Base-by-base conservation (phyloP, 2,329 filamentous ascomycete species). In the Arthrocladium fulminans region DNA sequence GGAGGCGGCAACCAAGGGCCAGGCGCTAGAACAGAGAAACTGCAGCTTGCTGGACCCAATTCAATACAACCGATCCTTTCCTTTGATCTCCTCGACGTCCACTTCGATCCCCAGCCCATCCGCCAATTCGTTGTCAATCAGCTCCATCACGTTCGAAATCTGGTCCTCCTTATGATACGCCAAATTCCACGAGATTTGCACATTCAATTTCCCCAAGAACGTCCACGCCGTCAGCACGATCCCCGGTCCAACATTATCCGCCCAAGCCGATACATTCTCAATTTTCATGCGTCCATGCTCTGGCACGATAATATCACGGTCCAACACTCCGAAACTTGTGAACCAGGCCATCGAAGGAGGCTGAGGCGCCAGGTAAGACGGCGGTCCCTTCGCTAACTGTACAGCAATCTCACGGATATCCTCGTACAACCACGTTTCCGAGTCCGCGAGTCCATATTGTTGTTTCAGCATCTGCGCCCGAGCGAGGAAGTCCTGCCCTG, bases 1-100 rank as follows among this genome's bases (percentile, higher is more conserved):
- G n/a, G 53, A 55, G 37, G 52, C 53, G 10, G 40, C 25, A 24
- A 57, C 47, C 9, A 55, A 45, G 44, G 54, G 56, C 6, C 51
- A 55, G 30, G 53, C 51, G 3, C 38, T 51, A 5, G 53, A 55
- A 35, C 54, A 47, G 43, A 7, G n/a, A 35, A n/a, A n/a, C 5
- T 15, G 17, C 32, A 6, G n/a, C 32, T 35, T 8, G 10, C 32
- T n/a, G 6, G 17, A 9, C 13, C 17, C 32, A n/a, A 15, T 5
- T 35, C 32, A 35, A 15, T 35, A 6, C 32, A 35, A 35, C 10
- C n/a, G 5, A 35, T n/a, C 32, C n/a, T n/a, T 35, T 15, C 32
- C 6, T 35, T 15, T 35, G 32, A 35, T 15, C 32, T 35, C 32
- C 35, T 50, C 43, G 19, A 30, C 17, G n/a, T 34, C 32, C 17